Evolutionary conservation across 768 basidiomycete genomes (phyloP), one percentile per base, ranked within the genome.

Genomic region (Tulasnella sp.): DNA sequence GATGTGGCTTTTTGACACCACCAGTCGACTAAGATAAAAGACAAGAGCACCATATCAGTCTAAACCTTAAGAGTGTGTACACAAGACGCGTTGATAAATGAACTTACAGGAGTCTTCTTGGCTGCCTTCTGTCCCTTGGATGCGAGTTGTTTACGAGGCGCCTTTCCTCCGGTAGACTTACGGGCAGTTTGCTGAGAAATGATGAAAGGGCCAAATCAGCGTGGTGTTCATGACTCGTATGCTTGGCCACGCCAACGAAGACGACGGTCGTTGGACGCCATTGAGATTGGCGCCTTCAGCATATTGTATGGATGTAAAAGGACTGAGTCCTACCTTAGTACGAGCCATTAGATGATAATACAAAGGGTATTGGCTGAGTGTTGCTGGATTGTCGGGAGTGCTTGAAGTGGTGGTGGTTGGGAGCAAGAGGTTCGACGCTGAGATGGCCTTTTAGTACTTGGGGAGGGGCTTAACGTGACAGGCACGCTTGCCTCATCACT

Each of bases 1-100:
- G 80, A 74, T 98, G 93, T 61, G 93, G 94, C 80, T 98, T 99
- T 93, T 98, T 98, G 68, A 96, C 92, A 83, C 92, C 92, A 75
- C 92, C 92, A 63, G 92, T 86, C 60, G 87, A 81, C 59, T 87
- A 67, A 17, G 62, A 59, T 3, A n/a, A 59, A 2, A 42, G 29
- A 12, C 59, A 61, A 62, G 65, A 42, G 27, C 34, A 3, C 46
- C 22, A 49, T 19, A 42, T 19, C 9, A 4, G 43, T 3, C 10
- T 5, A 9, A 11, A 19, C 10, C 42, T 12, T 0, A n/a, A 60
- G 38, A 43, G 10, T 4, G 12, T 8, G 19, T 17, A 67, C 53
- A 62, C 51, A 57, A 44, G 38, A 4, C 17, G 51, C 34, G 54
- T 61, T 17, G 64, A 62, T n/a, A n/a, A n/a, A 1, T 17, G 42